phyloP scores from a whole-genome alignment of 139 green algal species.

The Chlorella sp. region DNA sequence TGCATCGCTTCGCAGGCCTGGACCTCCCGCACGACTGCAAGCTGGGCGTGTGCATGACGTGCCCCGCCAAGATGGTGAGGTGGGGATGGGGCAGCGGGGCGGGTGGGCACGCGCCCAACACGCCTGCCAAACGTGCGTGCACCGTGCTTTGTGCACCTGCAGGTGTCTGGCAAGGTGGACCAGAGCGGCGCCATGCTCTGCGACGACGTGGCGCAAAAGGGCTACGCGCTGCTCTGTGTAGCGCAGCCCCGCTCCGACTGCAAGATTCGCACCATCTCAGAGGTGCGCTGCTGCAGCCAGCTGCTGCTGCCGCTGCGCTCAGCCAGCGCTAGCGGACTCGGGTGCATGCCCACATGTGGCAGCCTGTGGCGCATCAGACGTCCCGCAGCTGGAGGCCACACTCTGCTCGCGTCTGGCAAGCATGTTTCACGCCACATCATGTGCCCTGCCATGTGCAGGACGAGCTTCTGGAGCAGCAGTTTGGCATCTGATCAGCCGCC shows the following conservation, averaged over 20 bases:
- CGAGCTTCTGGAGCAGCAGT: slow-evolving; percentile 12
- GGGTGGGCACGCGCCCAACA: too few species aligned
- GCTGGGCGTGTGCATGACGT: slow-evolving; percentile 85
- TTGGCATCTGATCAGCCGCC: background rate
- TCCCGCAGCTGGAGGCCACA: too few species aligned
- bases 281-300: slow-evolving; percentile 47
- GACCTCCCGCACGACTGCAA: slow-evolving; percentile 65
- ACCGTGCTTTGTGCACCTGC: too few species aligned
- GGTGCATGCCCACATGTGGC: too few species aligned
- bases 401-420: too few species aligned
- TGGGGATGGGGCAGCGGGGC: too few species aligned
- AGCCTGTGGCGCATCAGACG: too few species aligned
- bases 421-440: too few species aligned
- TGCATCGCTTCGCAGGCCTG: slow-evolving; percentile 8
- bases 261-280: slow-evolving; percentile 53
- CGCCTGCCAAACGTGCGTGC: too few species aligned
- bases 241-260: slow-evolving; percentile 58
- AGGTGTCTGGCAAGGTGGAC: slow-evolving; percentile 61
- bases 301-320: background rate
- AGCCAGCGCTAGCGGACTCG: background rate
- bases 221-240: slow-evolving; percentile 83
- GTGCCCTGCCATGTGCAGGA: too few species aligned
- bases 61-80: slow-evolving; percentile 62
- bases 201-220: slow-evolving; percentile 69
- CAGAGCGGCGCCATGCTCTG: slow-evolving; percentile 76